Evolutionary conservation across 2,329 filamentous ascomycete species (phyloP).

Genomic region (Sporothrix phasma): DNA sequence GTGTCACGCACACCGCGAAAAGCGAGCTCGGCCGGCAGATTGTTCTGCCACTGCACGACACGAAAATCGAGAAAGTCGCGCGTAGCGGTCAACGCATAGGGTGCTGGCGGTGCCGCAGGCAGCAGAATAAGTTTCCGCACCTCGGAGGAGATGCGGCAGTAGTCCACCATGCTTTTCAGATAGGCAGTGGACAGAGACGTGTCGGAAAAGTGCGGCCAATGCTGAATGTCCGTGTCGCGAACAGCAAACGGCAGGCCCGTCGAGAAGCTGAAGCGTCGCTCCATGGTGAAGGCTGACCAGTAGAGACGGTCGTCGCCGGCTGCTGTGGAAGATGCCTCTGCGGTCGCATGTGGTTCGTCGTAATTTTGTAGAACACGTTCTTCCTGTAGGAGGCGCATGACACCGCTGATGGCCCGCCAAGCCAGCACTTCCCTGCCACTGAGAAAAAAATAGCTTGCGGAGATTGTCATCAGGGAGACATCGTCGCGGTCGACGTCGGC

Average conservation of each 20-base stretch:
- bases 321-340: background rate
- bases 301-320: background rate
- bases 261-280: background rate
- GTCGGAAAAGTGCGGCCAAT: background rate
- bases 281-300: slow-evolving; percentile 4
- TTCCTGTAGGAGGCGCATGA: slow-evolving; percentile 1
- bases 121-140: background rate
- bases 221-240: slow-evolving; percentile 1
- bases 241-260: background rate
- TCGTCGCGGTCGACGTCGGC: background rate
- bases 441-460: background rate
- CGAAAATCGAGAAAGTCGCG: slow-evolving; percentile 3
- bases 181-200: background rate
- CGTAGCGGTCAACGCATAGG: background rate
- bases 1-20: background rate
- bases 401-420: slow-evolving; percentile 1
- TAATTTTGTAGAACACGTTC: slow-evolving; percentile 1
- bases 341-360: background rate
- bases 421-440: background rate
- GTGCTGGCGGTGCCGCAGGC: background rate
- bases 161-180: slow-evolving; percentile 5
- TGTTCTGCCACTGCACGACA: slow-evolving; percentile 4
- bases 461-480: background rate
- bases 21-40: background rate
- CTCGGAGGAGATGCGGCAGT: slow-evolving; percentile 4